A percentile compares a stretch with the other conserved stretches of the same genome.
Evolutionary conservation across 495 filamentous ascomycete species (phyloP).

Genomic region (Talaromyces trachyspermus): DNA sequence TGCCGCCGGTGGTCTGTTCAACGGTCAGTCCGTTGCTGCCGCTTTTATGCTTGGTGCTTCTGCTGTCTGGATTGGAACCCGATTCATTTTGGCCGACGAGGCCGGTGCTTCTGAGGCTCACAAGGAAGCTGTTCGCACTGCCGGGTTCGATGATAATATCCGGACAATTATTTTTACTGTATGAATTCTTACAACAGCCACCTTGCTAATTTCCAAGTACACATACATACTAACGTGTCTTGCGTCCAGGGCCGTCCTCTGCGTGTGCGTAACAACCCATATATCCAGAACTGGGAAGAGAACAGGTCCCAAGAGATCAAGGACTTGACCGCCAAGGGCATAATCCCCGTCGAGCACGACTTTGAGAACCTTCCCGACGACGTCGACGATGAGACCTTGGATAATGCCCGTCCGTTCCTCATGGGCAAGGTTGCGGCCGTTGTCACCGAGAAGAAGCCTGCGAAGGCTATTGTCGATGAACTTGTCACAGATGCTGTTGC

Average conservation of each 20-base stretch:
- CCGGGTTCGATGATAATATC: constrained; percentile 89
- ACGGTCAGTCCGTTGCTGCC: constrained; percentile 84
- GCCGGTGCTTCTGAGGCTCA: constrained; percentile 89
- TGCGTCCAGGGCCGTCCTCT: constrained; percentile 66
- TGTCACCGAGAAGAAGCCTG: constrained; percentile 84
- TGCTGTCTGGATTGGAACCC: constrained; percentile 93
- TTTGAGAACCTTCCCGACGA: constrained; percentile 76
- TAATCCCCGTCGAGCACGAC: constrained; percentile 90
- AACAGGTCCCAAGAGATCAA: constrained; percentile 85
- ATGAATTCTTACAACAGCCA: constrained; percentile 16
- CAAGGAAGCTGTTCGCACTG: constrained; percentile 91
- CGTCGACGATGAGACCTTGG: constrained; percentile 71
- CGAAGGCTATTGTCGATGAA: constrained; percentile 92
- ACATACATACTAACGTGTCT: constrained; percentile 16
- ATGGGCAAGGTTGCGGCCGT: constrained; percentile 97
- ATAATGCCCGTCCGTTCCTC: constrained; percentile 83
- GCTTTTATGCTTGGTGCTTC: constrained; percentile 86
- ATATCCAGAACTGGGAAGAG: constrained; percentile 94
- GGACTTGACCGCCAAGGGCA: constrained; percentile 77
- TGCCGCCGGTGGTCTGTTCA: constrained; percentile 90
- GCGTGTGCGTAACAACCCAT: constrained; percentile 84
- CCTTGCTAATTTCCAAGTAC: background rate
- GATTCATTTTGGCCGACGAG: constrained; percentile 90
- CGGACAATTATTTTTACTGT: constrained; percentile 96
- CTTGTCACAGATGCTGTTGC: constrained; percentile 76